These are phyloP conservation scores for Aphanomyces euteiches DNA, from an alignment of 352 stramenopile genomes.

Conservation along the genomic window DNA sequence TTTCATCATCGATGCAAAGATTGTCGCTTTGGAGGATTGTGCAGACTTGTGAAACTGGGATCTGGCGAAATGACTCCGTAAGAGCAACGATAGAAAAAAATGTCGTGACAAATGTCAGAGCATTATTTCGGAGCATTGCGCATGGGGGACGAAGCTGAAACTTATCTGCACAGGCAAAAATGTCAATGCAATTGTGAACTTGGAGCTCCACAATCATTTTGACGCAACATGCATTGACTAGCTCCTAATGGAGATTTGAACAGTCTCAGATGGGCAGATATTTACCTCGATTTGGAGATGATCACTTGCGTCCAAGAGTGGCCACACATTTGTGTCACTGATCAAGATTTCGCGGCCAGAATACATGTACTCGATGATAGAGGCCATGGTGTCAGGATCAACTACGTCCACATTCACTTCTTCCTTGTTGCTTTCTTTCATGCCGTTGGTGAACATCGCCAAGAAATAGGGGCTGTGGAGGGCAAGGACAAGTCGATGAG, in stretches of 20 bases:
- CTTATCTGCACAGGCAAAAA: conserved; percentile 61
- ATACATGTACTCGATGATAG: conserved; percentile 69
- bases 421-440: conserved; percentile 49
- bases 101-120: conserved; percentile 57
- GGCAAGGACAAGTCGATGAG: conserved; percentile 61
- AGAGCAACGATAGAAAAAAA: conserved; percentile 55
- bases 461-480: conserved; percentile 65
- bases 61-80: conserved; percentile 55
- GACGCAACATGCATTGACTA: conserved; percentile 68
- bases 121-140: conserved; percentile 48
- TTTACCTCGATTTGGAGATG: conserved; percentile 51
- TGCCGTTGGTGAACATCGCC: conserved; percentile 69
- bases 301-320: conserved; percentile 60
- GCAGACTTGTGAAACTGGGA: conserved; percentile 43
- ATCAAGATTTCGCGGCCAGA: conserved; percentile 48
- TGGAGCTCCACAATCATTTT: conserved; percentile 68
- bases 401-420: conserved; percentile 54
- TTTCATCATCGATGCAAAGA: conserved; percentile 35
- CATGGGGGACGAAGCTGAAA: conserved; percentile 52
- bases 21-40: conserved; percentile 45
- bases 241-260: not conserved
- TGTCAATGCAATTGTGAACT: conserved; percentile 65
- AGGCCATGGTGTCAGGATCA: conserved; percentile 42
- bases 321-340: conserved; percentile 55
- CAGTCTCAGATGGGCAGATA: not conserved